Base-by-base conservation (phyloP, 1,284 basidiomycete genomes). In the Hymenochaete sp. region DNA sequence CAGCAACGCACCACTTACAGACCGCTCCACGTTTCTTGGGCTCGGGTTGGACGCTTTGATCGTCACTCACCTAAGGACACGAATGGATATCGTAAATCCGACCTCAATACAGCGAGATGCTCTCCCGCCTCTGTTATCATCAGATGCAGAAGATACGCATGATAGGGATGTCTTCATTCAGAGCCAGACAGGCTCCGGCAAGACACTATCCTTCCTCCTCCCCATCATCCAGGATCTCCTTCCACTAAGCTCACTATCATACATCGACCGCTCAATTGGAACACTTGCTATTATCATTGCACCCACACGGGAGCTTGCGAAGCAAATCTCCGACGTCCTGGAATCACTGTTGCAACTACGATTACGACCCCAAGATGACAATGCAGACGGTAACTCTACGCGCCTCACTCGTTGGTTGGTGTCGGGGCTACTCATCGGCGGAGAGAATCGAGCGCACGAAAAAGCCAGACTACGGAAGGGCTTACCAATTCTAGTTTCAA, bases 141-240 rank as follows among this genome's bases (percentile, higher is more conserved):
- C 64, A 2, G 49, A 64, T 2, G 62, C 71, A 0, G 55, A 65
- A 38, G 66, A 66, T 27, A 64, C 64, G 41, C 55, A 59, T 16
- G 65, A 64, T 21, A 73, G 86, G 46, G 96, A 98, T 62, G 78
- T 91, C 11, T 93, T 98, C 60, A 87, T 99, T 44, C 93, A 98
- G 61, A 90, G 92, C 3, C 95, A 99, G 62, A 98, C 96, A 0
- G 96, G 96, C 49, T 98, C 93, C 0, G 96, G 96, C 56, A 98
- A 98, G 67, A 98, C 95, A 0, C 70, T 98, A 18, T 79, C 95
- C 2, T 99, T 90, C 66, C 77, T 98, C 13, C 77, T 98, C 3
- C 96, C 96, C 14, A 93, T 98, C 61, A 75, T 99, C 31, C 92
- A 98, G 56, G 90, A 95, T 59, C 79, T 96, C 33, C 75, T 98